phyloP scores from a whole-genome alignment of 139 green algal genomes.

The Tetradesmus lagerheimii region DNA sequence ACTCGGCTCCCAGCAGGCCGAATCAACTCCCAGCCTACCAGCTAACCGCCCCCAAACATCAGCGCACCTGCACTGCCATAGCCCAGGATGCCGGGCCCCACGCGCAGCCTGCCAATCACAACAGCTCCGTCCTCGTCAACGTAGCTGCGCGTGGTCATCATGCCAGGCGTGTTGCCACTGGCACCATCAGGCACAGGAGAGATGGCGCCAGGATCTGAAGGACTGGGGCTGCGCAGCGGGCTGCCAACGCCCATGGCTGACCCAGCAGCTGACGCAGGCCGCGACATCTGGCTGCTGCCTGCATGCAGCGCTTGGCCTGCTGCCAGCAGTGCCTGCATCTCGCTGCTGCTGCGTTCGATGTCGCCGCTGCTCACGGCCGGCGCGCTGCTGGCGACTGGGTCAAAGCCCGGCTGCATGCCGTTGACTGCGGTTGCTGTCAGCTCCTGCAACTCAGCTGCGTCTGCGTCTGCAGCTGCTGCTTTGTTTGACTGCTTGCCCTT shows the following conservation, averaged over 20 bases:
- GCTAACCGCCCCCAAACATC: neutral
- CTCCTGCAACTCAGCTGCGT: neutral
- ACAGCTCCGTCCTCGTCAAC: constrained; percentile 53
- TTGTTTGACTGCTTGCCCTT: neutral
- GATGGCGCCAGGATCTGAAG: constrained; percentile 1
- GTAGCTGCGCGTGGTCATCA: constrained; percentile 28
- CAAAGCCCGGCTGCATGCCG: neutral
- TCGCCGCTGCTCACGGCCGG: neutral
- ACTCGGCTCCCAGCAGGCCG: neutral
- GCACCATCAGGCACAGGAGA: constrained; percentile 12
- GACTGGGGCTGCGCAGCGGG: neutral
- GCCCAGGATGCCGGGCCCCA: constrained; percentile 77
- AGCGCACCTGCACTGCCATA: constrained; percentile 66
- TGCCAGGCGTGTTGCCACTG: neutral
- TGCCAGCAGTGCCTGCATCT: constrained; percentile 10
- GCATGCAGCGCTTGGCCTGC: neutral
- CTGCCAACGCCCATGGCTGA: neutral
- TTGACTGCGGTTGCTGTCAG: neutral
- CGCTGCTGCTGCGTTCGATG: constrained; percentile 30
- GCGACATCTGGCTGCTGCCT: neutral
- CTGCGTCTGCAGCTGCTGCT: constrained; percentile 4
- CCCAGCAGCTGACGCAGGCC: neutral
- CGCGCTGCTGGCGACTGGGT: neutral
- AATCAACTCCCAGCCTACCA: neutral
- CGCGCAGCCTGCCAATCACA: constrained; percentile 64